These are phyloP conservation scores for Takashimella tepidaria DNA, from an alignment of 1,284 basidiomycete species.

Conservation along the genomic window DNA sequence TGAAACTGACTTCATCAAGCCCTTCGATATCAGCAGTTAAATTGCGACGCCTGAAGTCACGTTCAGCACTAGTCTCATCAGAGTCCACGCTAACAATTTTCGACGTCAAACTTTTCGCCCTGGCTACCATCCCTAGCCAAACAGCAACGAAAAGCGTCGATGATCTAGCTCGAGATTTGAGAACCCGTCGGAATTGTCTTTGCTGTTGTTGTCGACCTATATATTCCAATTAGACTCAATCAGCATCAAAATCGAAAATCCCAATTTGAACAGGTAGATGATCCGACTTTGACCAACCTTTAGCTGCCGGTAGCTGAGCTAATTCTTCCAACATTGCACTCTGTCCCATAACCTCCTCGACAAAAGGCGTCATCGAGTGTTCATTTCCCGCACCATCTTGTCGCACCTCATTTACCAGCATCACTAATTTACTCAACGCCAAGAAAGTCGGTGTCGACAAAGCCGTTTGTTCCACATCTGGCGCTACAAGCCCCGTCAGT, in stretches of 20 bases:
- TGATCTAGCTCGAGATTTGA: constrained; percentile 16
- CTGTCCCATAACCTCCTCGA: constrained; percentile 13
- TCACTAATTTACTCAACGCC: constrained; percentile 24
- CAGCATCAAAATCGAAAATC: neutral
- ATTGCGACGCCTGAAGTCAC: constrained; percentile 23
- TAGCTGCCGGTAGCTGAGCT: constrained; percentile 23
- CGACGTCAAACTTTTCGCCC: constrained; percentile 20
- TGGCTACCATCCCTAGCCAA: constrained; percentile 28
- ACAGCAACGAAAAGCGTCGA: constrained; percentile 19
- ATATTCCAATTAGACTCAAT: constrained; percentile 2
- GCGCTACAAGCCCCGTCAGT: constrained; percentile 22
- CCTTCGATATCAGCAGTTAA: constrained; percentile 37
- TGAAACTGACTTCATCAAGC: constrained; percentile 26
- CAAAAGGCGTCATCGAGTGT: constrained; percentile 4
- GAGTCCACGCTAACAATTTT: constrained; percentile 30
- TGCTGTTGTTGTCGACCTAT: constrained; percentile 43
- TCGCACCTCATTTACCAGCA: constrained; percentile 18
- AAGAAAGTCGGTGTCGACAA: constrained; percentile 22
- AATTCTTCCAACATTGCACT: constrained; percentile 26
- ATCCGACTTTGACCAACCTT: constrained; percentile 20
- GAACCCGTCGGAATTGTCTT: constrained; percentile 31
- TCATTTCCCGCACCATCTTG: too few relatives aligned
- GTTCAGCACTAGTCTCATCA: constrained; percentile 14
- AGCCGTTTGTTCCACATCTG: constrained; percentile 33
- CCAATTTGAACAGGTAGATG: too few relatives aligned